Base-by-base conservation (phyloP, 371 early-diverging fungal species). In the Lichtheimia corymbifera region DNA sequence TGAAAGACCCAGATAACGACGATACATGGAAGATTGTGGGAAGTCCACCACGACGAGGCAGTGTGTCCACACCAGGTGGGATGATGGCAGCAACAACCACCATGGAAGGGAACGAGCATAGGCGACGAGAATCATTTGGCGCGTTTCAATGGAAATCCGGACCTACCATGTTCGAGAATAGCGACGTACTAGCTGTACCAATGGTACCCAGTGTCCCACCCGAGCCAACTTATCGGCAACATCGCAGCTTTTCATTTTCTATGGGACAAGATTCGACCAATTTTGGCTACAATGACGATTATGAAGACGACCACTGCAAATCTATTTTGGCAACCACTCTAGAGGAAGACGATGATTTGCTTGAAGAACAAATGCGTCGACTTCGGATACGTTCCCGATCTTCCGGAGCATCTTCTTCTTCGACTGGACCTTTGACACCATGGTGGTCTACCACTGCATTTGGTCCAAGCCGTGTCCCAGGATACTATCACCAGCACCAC, bases 201-300 rank as follows among this genome's bases (percentile, higher is more conserved):
- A 80, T 80, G 80, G 28, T 80, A 17, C 80, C 80, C 4, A 58
- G 58, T 17, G 76, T 77, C 3, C 67, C 76, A 0, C 54, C 66
- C 7, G 72, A 77, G 52, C 78, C 81, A 9, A 74, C 72, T 4
- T 77, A 76, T 55, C 66, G 81, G 13, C 76, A 77, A 35, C 81
- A 80, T 4, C 76, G 81, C 24, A 80, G 81, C 58, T 50, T 77
- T 6, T 80, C 81, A 9, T 80, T 77, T 55, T 77, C 81, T 2
- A 74, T 80, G 68, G 81, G 81, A 9, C 78, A 80, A 53, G 76
- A 77, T 50, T 71, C 73, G 9, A 55, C 74, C 1, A 70, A 67
- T 44, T 80, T 80, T 59, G 80, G 77, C 4, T 80, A 80, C 47
- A 70, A 68, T 53, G 76, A 77, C 47, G 67, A 66, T 20, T 64